Evolutionary conservation across 2,329 filamentous ascomycete species (phyloP).

Genomic region (Arachnopeziza araneosa): DNA sequence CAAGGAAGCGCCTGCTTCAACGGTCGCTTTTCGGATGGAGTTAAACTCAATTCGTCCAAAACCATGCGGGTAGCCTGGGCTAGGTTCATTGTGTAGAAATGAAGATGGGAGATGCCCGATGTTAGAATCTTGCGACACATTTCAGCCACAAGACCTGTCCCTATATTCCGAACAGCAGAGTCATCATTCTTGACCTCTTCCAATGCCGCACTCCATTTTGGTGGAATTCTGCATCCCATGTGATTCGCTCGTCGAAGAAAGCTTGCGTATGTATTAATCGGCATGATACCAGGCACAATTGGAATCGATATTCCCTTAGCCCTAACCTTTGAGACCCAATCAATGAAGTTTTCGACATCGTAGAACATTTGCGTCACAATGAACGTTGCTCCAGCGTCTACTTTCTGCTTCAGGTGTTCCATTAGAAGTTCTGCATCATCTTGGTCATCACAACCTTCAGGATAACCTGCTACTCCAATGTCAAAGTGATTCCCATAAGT

Average conservation of each 20-base stretch:
- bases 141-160: constrained; percentile 78
- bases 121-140: constrained; percentile 84
- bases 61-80: constrained; percentile 92
- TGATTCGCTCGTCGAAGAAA: constrained; percentile 88
- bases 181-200: constrained; percentile 98
- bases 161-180: constrained; percentile 82
- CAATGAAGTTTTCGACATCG: constrained; percentile 89
- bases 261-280: constrained; percentile 89
- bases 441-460: constrained; percentile 92
- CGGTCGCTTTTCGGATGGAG: constrained; percentile 71
- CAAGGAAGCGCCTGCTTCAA: constrained; percentile 89
- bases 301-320: constrained; percentile 77
- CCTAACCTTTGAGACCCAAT: constrained; percentile 83
- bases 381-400: constrained; percentile 88
- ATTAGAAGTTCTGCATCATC: constrained; percentile 79
- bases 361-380: constrained; percentile 99
- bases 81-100: constrained; percentile 99
- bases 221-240: constrained; percentile 80
- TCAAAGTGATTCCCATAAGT: constrained; percentile 88
- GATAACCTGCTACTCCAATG: constrained; percentile 95
- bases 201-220: constrained; percentile 72
- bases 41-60: constrained; percentile 79
- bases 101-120: constrained; percentile 74
- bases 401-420: constrained; percentile 93
- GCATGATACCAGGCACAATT: constrained; percentile 85